Percentiles rank a stretch among this genome's conserved stretches.
Conservation (phyloP, 2,329 filamentous ascomycete genomes). For the Tothia fuscella region DNA sequence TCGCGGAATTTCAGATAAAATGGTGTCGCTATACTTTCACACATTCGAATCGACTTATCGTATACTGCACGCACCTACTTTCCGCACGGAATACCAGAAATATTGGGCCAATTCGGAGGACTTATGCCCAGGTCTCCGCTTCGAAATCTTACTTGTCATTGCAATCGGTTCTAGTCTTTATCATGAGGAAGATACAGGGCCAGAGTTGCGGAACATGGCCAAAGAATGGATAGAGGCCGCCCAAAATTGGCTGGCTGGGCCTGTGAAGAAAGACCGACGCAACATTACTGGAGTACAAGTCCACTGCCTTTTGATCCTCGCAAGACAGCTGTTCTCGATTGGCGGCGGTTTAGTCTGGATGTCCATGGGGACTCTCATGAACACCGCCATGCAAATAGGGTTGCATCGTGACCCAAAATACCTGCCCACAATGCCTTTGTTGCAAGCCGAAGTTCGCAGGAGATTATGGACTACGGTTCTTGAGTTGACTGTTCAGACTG, state of each 20-base stretch:
- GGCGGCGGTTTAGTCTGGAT: conserved; percentile 26
- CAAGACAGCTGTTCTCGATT: conserved; percentile 21
- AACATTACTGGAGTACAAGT: conserved; percentile 24
- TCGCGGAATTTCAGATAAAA: conserved; percentile 24
- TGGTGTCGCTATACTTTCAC: conserved; percentile 27
- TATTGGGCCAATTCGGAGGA: conserved; percentile 21
- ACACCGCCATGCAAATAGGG: conserved; percentile 22
- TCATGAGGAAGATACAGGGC: background rate
- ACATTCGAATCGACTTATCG: conserved; percentile 29
- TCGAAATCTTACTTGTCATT: conserved; percentile 23
- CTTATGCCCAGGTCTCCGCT: conserved; percentile 14
- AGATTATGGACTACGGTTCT: conserved; percentile 26
- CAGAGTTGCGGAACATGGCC: conserved; percentile 6
- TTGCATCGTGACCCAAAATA: conserved; percentile 22
- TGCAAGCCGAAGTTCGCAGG: conserved; percentile 19
- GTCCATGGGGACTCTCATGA: conserved; percentile 21
- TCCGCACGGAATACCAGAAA: conserved; percentile 25
- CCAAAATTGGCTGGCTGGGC: conserved; percentile 26
- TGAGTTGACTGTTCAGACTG: conserved; percentile 22
- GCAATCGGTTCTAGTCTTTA: conserved; percentile 19
- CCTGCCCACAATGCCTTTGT: conserved; percentile 13
- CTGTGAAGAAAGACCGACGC: conserved; percentile 20
- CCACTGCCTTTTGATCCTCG: conserved; percentile 23
- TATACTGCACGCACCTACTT: conserved; percentile 29
- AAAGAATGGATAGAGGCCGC: conserved; percentile 21